Evolutionary conservation across 306 rosid genomes (phyloP).

Genomic region (Vigna trinervia): DNA sequence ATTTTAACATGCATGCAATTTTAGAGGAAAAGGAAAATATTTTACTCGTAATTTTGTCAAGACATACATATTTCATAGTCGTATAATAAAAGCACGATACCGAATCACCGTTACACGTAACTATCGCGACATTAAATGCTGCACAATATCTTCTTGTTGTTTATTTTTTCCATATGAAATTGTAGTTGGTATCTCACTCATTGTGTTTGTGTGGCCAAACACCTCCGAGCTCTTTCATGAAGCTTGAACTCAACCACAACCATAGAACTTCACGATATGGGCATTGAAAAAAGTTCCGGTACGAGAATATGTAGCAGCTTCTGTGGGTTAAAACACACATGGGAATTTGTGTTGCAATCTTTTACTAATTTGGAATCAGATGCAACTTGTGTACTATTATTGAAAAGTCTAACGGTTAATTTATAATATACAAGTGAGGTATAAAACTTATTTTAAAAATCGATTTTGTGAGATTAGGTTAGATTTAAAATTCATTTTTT

Average conservation of each 20-base stretch:
- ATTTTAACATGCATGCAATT: neutral
- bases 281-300: neutral
- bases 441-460: too few relatives aligned
- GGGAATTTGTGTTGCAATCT: constrained; percentile 44
- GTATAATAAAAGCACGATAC: neutral
- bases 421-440: too few relatives aligned
- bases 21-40: neutral
- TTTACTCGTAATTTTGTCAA: neutral
- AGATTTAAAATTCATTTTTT: too few relatives aligned
- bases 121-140: constrained; percentile 15
- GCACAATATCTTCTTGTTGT: constrained; percentile 6
- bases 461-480: too few relatives aligned
- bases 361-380: constrained; percentile 1
- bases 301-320: neutral
- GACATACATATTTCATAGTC: neutral
- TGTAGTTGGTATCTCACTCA: neutral
- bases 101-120: neutral
- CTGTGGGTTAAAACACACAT: constrained; percentile 35
- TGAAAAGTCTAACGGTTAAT: too few relatives aligned
- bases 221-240: neutral
- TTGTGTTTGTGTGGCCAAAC: constrained; percentile 38
- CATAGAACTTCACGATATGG: constrained; percentile 27
- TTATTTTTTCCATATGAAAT: constrained; percentile 23
- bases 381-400: neutral
- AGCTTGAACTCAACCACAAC: constrained; percentile 24